Evolutionary conservation across 306 rosid species (phyloP).

Genomic region (Cotoneaster glaucophyllus): DNA sequence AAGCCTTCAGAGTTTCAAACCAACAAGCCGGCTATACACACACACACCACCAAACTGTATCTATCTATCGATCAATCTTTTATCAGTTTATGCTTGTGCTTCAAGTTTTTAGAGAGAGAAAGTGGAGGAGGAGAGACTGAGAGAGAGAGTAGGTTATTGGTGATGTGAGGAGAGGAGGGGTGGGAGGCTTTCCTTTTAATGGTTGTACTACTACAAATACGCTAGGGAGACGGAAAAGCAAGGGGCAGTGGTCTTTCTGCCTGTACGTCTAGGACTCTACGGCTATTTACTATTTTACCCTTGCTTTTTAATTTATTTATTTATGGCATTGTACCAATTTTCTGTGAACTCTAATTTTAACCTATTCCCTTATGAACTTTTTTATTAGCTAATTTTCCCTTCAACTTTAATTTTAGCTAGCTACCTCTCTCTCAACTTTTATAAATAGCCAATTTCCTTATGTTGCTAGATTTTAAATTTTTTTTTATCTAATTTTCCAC

Average conservation of each 20-base stretch:
- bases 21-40: background rate
- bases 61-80: background rate
- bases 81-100: background rate
- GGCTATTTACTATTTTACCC: background rate
- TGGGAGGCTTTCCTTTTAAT: background rate
- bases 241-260: background rate
- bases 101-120: background rate
- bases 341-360: too few relatives aligned
- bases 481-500: too few relatives aligned
- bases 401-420: too few relatives aligned
- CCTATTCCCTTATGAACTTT: rapidly evolving
- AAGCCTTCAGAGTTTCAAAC: background rate
- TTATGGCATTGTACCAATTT: too few relatives aligned
- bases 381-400: too few relatives aligned
- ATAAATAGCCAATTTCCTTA: too few relatives aligned
- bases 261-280: background rate
- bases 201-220: background rate
- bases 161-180: background rate
- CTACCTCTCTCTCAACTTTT: too few relatives aligned
- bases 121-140: background rate
- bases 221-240: too few relatives aligned
- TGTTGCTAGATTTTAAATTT: too few relatives aligned
- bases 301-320: background rate
- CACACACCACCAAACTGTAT: background rate
- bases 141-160: background rate